Percentiles rank a stretch among this genome's conserved stretches.
Evolutionary conservation across 2,329 filamentous ascomycete genomes (phyloP).

Genomic region (Aspergillus quadrilineatus): DNA sequence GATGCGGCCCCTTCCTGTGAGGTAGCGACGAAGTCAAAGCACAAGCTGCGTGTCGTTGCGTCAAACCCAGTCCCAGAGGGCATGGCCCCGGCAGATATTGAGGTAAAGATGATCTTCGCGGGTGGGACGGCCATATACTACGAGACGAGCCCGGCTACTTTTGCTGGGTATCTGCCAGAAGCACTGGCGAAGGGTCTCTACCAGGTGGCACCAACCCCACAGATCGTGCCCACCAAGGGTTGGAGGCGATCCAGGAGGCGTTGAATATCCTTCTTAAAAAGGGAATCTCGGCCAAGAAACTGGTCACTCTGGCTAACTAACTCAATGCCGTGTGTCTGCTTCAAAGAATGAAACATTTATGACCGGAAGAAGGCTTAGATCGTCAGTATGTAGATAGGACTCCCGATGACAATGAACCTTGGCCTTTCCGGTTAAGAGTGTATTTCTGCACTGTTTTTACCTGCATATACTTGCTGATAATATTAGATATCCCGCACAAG

Average conservation of each 20-base stretch:
- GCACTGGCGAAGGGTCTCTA: slow-evolving; percentile 41
- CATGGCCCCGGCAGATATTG: slow-evolving; percentile 3
- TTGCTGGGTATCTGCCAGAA: neutral
- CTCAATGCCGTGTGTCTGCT: too few species aligned
- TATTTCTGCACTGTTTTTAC: too few species aligned
- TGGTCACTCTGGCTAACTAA: slow-evolving; percentile 33
- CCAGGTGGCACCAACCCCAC: slow-evolving; percentile 40
- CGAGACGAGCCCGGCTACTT: neutral
- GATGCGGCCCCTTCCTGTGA: neutral
- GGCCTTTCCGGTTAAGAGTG: too few species aligned
- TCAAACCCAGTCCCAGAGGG: slow-evolving; percentile 18
- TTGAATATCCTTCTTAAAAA: slow-evolving; percentile 38
- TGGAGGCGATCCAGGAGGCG: slow-evolving; percentile 45
- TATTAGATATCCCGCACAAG: too few species aligned
- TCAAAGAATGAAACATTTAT: too few species aligned
- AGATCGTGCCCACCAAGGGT: slow-evolving; percentile 40
- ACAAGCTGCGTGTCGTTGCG: neutral
- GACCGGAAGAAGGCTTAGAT: too few species aligned
- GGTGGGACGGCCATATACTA: neutral
- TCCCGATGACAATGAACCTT: too few species aligned
- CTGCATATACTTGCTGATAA: too few species aligned
- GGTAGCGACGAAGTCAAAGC: neutral
- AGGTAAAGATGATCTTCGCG: slow-evolving; percentile 3
- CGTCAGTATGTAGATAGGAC: too few species aligned
- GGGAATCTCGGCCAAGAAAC: slow-evolving; percentile 46